Base-by-base conservation (phyloP, 2,329 filamentous ascomycete genomes). In the Geoglossum cookeanum region DNA sequence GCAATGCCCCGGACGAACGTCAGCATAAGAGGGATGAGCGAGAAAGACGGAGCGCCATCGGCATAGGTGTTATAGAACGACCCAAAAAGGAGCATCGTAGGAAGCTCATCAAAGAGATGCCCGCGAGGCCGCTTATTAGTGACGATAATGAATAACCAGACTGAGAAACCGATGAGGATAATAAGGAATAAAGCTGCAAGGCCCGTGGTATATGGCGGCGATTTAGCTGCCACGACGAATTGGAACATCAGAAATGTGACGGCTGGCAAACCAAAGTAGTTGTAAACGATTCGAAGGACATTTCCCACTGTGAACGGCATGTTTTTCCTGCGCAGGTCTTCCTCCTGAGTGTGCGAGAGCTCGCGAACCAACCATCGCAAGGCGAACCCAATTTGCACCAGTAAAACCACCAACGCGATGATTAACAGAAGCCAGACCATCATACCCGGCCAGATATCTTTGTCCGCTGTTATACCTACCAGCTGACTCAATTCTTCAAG, bases 31-130 rank as follows among this genome's bases (percentile, higher is more conserved):
- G 91, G 90, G 22, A 96, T 82, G 47, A 95, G 76, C 5, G 91
- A 89, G 68, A 94, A 98, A 0, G 87, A 83, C 6, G 91, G 87
- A 0, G 89, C 88, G 67, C 91, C 86, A 68, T 98, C 92, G 29
- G 87, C 92, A 68, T 94, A 97, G 0, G 92, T 98, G 70, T 98
- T 98, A 70, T 98, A 98, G 6, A 98, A 74, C 4, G 92, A 88
- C 0, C 92, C 92, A 64, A 95, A 97, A 0, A 88, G 77, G 1
- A 98, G 75, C 7, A 97, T 82, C 0, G 88, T 96, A 5, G 88
- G 82, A 54, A 98, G 75, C 65, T 97, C 89, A 69, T 98, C 92
- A 67, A 96, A 98, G 8, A 98, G 76, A 62, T 88, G 85, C 1
- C 88, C 85, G 60, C 89, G 83, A 4, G 90, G 90, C 61, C 85